Evolutionary conservation across 2,329 filamentous ascomycete genomes (phyloP), one percentile per base, ranked within the genome.

Genomic region (Salinomyces thailandicus): DNA sequence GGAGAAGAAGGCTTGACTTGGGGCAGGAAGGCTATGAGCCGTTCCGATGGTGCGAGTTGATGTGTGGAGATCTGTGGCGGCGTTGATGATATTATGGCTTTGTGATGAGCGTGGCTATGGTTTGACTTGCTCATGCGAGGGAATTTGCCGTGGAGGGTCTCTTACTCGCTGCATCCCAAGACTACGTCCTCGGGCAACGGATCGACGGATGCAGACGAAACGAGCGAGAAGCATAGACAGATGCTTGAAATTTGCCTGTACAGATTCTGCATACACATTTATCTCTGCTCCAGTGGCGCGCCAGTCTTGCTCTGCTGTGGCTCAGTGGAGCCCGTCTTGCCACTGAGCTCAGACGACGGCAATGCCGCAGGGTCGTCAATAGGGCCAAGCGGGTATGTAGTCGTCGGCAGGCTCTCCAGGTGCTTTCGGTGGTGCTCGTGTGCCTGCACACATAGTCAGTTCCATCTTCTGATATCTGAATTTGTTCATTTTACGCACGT

Each of bases 391-490:
- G 89, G 89, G 44, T 83, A 78, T 16, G 54, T 42, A 13, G 83
- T 86, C 48, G 75, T 67, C 18, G 85, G 81, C 12, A 89, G 73
- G 38, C 87, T 79, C 66, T 95, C 76, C 49, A 96, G 77, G 60
- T 86, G 76, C 60, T 80, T 72, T 59, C 85, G 76, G 71, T 95
- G 77, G 57, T 93, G 81, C 62, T 93, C 85, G 59, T 95, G 77
- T 45, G 89, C 89, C 89, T 96, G 44, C 27, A 11, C 19, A n/a
- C n/a, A n/a, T n/a, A n/a, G n/a, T n/a, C n/a, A n/a, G n/a, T n/a
- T n/a, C n/a, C n/a, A 13, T 26, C n/a, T 24, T 8, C 6, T 14
- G 9, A 7, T 5, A 24, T 11, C 14, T n/a, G n/a, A n/a, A n/a
- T n/a, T n/a, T n/a, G n/a, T n/a, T n/a, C 12, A 19, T 6, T 20